Evolutionary conservation across 805 yeast species (phyloP).

Genomic region (Wickerhamiella cacticola): DNA sequence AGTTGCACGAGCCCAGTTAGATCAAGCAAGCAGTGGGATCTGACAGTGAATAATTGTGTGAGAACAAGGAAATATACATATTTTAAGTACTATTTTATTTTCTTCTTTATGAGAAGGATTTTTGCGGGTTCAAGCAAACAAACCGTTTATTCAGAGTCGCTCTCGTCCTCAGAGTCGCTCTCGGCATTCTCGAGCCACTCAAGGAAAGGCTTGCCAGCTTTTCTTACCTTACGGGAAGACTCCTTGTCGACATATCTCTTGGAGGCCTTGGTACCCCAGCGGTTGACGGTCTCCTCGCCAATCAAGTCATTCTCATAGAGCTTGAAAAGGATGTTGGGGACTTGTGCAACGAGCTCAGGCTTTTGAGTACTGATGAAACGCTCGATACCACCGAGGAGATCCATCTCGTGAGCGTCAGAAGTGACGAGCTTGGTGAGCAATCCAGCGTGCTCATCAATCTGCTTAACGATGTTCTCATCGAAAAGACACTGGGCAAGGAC

Average conservation of each 20-base stretch:
- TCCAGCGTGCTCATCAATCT: slow-evolving; percentile 69
- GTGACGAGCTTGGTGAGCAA: slow-evolving; percentile 66
- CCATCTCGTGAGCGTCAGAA: slow-evolving; percentile 53
- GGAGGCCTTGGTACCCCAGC: slow-evolving; percentile 85
- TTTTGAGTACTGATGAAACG: slow-evolving; percentile 77
- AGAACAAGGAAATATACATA: no score
- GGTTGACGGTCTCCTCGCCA: slow-evolving; percentile 66
- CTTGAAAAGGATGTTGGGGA: slow-evolving; percentile 73
- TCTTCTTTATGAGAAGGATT: background rate
- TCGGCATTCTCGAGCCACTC: slow-evolving; percentile 94
- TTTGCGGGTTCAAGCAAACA: background rate
- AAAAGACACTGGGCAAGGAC: slow-evolving; percentile 87
- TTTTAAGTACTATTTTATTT: background rate
- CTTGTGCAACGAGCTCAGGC: slow-evolving; percentile 52
- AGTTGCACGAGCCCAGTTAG: background rate
- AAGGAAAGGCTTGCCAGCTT: slow-evolving; percentile 90
- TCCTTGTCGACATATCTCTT: slow-evolving; percentile 92
- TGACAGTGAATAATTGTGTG: no score
- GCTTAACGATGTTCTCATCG: slow-evolving; percentile 52
- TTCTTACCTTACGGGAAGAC: slow-evolving; percentile 82
- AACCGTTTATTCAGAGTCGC: background rate
- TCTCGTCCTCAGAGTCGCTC: slow-evolving; percentile 57
- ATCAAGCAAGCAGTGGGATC: background rate
- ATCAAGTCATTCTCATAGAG: slow-evolving; percentile 74
- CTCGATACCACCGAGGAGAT: slow-evolving; percentile 91